Conservation (phyloP, 345 rosid species). For the Linum usitatissimum region DNA sequence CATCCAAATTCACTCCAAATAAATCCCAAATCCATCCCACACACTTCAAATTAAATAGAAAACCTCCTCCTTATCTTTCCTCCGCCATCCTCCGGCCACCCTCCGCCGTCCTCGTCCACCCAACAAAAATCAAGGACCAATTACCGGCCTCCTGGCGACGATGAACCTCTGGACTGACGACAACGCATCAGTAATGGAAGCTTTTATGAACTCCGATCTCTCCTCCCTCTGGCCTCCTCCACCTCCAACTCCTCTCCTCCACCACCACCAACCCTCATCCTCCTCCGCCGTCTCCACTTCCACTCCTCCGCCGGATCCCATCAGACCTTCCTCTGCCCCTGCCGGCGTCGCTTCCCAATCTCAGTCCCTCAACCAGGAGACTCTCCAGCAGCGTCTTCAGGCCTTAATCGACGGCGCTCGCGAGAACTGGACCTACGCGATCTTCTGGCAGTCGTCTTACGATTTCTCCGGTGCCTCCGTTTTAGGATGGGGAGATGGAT, state of each 20-base stretch:
- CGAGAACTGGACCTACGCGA: constrained; percentile 50
- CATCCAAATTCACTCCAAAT: too few species aligned
- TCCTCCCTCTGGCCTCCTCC: constrained; percentile 54
- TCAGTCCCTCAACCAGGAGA: constrained; percentile 47
- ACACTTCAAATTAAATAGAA: too few species aligned
- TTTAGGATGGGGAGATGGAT: constrained; percentile 39
- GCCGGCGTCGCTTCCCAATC: too few species aligned
- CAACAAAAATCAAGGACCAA: not conserved
- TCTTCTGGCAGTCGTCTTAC: constrained; percentile 43
- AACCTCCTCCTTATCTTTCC: too few species aligned
- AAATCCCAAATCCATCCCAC: too few species aligned
- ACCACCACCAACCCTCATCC: constrained; percentile 19
- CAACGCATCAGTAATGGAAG: constrained; percentile 82
- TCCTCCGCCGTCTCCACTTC: constrained; percentile 12
- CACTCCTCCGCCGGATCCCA: not conserved
- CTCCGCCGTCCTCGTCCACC: constrained; percentile 72
- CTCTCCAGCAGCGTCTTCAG: constrained; percentile 42
- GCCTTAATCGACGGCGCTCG: constrained; percentile 33
- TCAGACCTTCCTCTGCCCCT: constrained; percentile 10
- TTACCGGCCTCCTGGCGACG: not conserved
- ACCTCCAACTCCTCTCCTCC: constrained; percentile 16
- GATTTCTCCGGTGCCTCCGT: constrained; percentile 23
- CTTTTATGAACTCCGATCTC: constrained; percentile 82
- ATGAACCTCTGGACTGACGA: constrained; percentile 90
- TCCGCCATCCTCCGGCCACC: constrained; percentile 58